Conservation (phyloP, 2,329 filamentous ascomycete genomes). For the Ambrosiella cleistominuta region DNA sequence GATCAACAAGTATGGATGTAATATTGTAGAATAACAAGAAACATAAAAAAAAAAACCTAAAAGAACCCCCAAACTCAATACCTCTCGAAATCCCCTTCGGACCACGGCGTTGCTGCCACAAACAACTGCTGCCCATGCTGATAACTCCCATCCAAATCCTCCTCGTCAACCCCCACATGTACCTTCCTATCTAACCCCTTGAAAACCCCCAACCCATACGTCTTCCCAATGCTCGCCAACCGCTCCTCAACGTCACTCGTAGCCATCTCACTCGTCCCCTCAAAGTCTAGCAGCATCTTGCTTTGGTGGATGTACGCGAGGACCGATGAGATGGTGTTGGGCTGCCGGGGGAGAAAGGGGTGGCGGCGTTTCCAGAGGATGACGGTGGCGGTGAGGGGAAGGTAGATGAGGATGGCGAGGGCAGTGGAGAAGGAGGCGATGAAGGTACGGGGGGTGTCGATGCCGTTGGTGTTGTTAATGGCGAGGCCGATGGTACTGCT, state of each 20-base stretch:
- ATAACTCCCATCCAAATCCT: slow-evolving; percentile 49
- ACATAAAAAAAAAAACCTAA: no score
- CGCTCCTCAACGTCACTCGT: slow-evolving; percentile 42
- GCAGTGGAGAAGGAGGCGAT: slow-evolving; percentile 46
- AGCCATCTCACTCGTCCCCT: slow-evolving; percentile 47
- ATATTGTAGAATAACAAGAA: no score
- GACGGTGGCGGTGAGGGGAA: slow-evolving; percentile 38
- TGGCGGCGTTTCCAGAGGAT: slow-evolving; percentile 46
- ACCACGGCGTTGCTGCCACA: not conserved
- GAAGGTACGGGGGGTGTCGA: slow-evolving; percentile 47
- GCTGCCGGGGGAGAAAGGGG: slow-evolving; percentile 60
- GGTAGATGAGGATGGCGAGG: slow-evolving; percentile 46
- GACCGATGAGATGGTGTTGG: slow-evolving; percentile 59
- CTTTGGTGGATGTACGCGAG: slow-evolving; percentile 65
- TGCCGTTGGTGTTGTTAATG: slow-evolving; percentile 27
- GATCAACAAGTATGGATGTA: no score
- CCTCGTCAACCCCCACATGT: slow-evolving; percentile 64
- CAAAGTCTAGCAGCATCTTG: slow-evolving; percentile 63
- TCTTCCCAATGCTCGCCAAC: slow-evolving; percentile 43
- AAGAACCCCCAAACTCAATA: not conserved
- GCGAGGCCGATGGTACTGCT: no score
- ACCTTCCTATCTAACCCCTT: slow-evolving; percentile 51
- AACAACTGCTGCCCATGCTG: slow-evolving; percentile 40
- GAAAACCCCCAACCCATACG: slow-evolving; percentile 65
- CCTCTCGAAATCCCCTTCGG: not conserved